Base-by-base conservation (phyloP, 2,329 filamentous ascomycete species). In the Colletotrichum shisoi region DNA sequence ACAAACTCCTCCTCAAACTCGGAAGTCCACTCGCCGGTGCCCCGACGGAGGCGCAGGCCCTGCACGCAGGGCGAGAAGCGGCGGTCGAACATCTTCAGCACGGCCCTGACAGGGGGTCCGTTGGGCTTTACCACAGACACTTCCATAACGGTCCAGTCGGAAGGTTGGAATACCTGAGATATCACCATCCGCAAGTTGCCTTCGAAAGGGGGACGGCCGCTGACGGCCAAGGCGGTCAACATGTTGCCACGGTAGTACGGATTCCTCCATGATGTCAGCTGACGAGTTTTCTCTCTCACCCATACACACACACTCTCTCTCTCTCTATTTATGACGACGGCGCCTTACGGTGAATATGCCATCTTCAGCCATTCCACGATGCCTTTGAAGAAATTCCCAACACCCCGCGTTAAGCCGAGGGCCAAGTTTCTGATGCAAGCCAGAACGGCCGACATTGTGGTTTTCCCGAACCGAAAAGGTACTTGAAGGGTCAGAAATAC, bases 221-320 rank as follows among this genome's bases (percentile, higher is more conserved):
- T 37, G 42, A 46, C 31, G 31, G 58, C 59, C 11, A 37, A 44
- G 21, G 48, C 63, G 52, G 34, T 45, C 11, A 66, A 34, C 44
- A 66, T 39, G 59, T 66, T 66, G n/a, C 63, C 63, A 11, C 63
- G 42, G 44, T 54, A 66, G 58, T 66, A 66, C 27, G 63, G 63
- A n/a, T 46, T 57, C 12, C 63, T 63, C 34, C 5, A 46, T 11
- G 34, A 44, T 4, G 42, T 58, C 31, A 58, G 42, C 13, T 13
- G 13, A 37, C n/a, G 62, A 3, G 19, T 37, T 56, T 57, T 34
- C n/a, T 11, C n/a, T 15, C 31, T 3, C 31, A 9, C 2, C 31
- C 31, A 34, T 34, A 34, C 31, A 34, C 31, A 34, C 31, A 34
- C 31, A 9, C 31, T 9, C 31, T 34, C 12, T 19, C 19, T 13